Percentiles rank a stretch among this genome's conserved stretches.
Evolutionary conservation across 169 alveolate species (phyloP).

Genomic region (Babesia sp.): DNA sequence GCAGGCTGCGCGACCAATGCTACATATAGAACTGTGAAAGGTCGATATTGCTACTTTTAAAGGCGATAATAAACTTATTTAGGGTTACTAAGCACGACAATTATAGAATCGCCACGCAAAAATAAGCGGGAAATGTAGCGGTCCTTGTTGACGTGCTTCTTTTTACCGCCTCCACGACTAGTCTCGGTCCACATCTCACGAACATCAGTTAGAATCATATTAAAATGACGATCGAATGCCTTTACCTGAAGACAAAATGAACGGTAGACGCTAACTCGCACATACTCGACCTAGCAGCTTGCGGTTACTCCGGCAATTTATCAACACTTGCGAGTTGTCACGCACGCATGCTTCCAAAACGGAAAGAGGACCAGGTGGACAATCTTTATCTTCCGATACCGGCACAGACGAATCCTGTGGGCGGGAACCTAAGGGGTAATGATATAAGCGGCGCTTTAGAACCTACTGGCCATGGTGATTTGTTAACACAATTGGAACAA

Average conservation of each 20-base stretch:
- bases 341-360: constrained; percentile 92
- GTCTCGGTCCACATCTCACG: constrained; percentile 95
- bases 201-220: constrained; percentile 94
- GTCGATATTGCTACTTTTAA: background rate
- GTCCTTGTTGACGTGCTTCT: constrained; percentile 90
- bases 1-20: no score
- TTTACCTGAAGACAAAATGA: constrained; percentile 70
- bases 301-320: constrained; percentile 96
- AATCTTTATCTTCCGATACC: constrained; percentile 81
- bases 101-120: constrained; percentile 97
- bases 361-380: constrained; percentile 94
- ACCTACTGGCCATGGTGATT: constrained; percentile 2
- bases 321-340: constrained; percentile 93
- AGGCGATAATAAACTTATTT: constrained; percentile 75
- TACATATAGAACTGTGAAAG: no score
- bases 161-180: constrained; percentile 88
- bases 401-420: background rate
- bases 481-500: no score
- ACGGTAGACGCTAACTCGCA: background rate
- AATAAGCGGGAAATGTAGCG: constrained; percentile 93
- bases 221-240: constrained; percentile 98
- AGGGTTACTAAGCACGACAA: constrained; percentile 94
- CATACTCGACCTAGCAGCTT: constrained; percentile 95
- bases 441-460: background rate
- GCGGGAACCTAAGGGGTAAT: background rate